Evolutionary conservation across 2,329 filamentous ascomycete species (phyloP).

Genomic region (Sclerotinia spermophila): DNA sequence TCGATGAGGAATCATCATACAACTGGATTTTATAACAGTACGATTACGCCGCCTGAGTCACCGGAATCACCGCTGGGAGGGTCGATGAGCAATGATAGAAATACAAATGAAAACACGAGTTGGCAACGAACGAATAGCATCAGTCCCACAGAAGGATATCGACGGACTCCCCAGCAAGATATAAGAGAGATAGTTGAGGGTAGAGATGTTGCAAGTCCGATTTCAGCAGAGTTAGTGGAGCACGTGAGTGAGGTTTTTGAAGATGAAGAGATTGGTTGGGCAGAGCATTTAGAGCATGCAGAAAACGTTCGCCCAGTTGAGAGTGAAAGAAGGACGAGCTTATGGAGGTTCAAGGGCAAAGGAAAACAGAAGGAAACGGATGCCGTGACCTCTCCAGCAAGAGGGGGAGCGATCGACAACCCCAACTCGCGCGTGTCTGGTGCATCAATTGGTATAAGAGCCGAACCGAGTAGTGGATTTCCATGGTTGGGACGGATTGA

Average conservation of each 20-base stretch:
- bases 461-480: neutral
- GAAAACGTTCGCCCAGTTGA: neutral
- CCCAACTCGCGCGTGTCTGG: neutral
- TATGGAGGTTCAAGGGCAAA: neutral
- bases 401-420: neutral
- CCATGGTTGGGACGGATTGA: neutral
- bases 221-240: neutral
- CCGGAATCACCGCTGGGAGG: neutral
- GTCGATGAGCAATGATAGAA: no score
- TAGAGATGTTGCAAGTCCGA: neutral
- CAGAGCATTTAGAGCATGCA: neutral
- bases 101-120: neutral
- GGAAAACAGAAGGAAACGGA: neutral
- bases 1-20: neutral
- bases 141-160: neutral
- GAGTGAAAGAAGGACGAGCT: neutral
- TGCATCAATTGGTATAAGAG: neutral
- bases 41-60: neutral
- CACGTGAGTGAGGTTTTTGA: neutral
- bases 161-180: neutral
- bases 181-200: neutral
- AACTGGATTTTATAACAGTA: neutral
- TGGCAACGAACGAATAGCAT: neutral
- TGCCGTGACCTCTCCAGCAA: neutral
- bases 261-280: neutral